Evolutionary conservation across 2,329 filamentous ascomycete genomes (phyloP).

Genomic region (Davidsoniella eucalypti): DNA sequence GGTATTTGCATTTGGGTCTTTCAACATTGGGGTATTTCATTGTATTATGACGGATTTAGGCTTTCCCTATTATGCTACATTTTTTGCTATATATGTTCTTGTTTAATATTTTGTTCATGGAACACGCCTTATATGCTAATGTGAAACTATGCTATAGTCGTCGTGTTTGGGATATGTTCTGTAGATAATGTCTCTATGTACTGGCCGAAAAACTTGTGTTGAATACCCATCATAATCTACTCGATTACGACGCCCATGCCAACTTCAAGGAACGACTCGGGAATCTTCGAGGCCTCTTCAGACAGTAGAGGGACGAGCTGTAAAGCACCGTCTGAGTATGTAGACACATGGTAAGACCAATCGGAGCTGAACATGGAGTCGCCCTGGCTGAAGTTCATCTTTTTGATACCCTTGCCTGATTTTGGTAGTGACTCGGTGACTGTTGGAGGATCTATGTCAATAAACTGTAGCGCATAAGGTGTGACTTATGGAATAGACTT

Average conservation of each 20-base stretch:
- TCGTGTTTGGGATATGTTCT: too few species aligned
- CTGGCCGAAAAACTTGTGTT: too few species aligned
- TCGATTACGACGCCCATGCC: slow-evolving; percentile 39
- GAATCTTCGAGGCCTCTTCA: background rate
- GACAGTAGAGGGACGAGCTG: slow-evolving; percentile 7
- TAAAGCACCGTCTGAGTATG: slow-evolving; percentile 7
- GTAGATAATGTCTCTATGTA: too few species aligned
- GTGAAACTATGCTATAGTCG: too few species aligned
- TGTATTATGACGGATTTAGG: too few species aligned
- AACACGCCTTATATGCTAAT: too few species aligned
- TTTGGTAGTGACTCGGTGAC: slow-evolving; percentile 4
- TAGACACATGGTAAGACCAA: slow-evolving; percentile 12
- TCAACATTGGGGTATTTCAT: too few species aligned
- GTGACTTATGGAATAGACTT: background rate
- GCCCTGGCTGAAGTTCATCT: slow-evolving; percentile 26
- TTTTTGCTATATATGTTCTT: too few species aligned
- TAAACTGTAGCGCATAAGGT: background rate
- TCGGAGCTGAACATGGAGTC: slow-evolving; percentile 29
- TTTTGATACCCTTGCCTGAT: background rate
- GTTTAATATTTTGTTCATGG: too few species aligned
- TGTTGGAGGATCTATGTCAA: background rate
- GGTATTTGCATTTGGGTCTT: too few species aligned
- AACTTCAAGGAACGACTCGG: slow-evolving; percentile 32
- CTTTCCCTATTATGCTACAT: too few species aligned
- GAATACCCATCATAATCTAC: slow-evolving; percentile 14